Evolutionary conservation across 768 basidiomycete species (phyloP).

Genomic region (Tulasnella sp.): DNA sequence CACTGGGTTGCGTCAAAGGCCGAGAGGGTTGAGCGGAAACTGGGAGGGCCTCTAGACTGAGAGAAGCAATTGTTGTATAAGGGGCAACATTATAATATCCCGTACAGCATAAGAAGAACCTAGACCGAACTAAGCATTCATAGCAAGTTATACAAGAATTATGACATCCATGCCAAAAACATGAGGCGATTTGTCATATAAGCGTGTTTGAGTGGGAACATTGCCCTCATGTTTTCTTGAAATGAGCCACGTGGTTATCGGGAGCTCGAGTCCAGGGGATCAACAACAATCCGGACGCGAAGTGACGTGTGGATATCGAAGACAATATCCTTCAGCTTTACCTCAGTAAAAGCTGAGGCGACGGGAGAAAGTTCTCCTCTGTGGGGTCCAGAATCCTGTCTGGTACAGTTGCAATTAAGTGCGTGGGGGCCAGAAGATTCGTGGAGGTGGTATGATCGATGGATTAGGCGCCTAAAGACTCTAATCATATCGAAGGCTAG

Average conservation of each 20-base stretch:
- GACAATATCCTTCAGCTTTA: background rate
- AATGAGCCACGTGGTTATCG: background rate
- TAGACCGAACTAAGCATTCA: background rate
- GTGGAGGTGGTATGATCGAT: background rate
- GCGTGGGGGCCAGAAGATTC: background rate
- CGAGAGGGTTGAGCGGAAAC: background rate
- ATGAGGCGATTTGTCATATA: background rate
- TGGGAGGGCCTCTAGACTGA: too few species aligned
- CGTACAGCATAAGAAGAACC: background rate
- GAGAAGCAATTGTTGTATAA: background rate
- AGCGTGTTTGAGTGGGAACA: background rate
- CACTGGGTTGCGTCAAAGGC: background rate
- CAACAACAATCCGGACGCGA: background rate
- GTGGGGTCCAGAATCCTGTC: background rate
- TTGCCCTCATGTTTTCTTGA: background rate
- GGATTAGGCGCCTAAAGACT: background rate
- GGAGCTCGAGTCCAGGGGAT: background rate
- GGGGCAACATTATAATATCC: background rate
- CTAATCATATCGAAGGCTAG: background rate
- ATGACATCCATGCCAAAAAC: background rate
- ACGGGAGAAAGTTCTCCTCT: background rate
- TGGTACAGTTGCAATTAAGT: background rate
- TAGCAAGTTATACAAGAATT: background rate
- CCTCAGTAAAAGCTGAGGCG: background rate
- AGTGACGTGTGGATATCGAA: background rate